Evolutionary conservation across 164 flowering plant species (phyloP).

Genomic region (Vitis rotundifolia): DNA sequence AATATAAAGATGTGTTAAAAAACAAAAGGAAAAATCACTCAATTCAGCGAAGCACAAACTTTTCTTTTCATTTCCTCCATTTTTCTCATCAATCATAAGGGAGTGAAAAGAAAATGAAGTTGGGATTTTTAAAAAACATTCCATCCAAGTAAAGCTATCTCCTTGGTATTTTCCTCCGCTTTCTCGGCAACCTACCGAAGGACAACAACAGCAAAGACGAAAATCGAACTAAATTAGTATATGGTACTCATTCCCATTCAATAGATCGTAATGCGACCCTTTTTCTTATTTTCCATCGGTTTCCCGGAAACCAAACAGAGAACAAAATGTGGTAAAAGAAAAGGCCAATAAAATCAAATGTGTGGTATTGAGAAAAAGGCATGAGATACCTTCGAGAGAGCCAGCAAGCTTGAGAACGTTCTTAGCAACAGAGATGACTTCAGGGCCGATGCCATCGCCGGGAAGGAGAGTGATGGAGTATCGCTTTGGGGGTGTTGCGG

Average conservation of each 20-base stretch:
- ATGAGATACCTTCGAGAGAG: conserved; percentile 55
- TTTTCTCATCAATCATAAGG: too few relatives aligned
- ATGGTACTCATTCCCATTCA: not conserved
- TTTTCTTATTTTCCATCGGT: not conserved
- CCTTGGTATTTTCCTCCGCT: too few relatives aligned
- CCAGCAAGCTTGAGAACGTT: conserved; percentile 65
- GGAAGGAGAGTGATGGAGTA: conserved; percentile 84
- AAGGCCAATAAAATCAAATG: not conserved
- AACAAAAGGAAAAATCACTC: too few relatives aligned
- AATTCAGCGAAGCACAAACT: too few relatives aligned
- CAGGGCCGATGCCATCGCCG: conserved; percentile 99
- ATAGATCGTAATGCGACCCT: not conserved
- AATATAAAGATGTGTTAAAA: too few relatives aligned
- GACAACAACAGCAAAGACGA: too few relatives aligned
- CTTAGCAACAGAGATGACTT: conserved; percentile 83
- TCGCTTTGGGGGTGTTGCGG: conserved; percentile 34
- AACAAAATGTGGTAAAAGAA: not conserved
- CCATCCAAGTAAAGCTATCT: too few relatives aligned
- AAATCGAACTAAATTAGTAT: too few relatives aligned
- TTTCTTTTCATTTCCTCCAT: too few relatives aligned
- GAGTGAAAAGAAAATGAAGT: too few relatives aligned
- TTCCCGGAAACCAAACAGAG: conserved; percentile 4
- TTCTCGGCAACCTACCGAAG: too few relatives aligned
- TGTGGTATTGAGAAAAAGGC: not conserved
- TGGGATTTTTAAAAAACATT: too few relatives aligned